Conservation (phyloP, 2,329 filamentous ascomycete genomes). For the Botrytis elliptica region DNA sequence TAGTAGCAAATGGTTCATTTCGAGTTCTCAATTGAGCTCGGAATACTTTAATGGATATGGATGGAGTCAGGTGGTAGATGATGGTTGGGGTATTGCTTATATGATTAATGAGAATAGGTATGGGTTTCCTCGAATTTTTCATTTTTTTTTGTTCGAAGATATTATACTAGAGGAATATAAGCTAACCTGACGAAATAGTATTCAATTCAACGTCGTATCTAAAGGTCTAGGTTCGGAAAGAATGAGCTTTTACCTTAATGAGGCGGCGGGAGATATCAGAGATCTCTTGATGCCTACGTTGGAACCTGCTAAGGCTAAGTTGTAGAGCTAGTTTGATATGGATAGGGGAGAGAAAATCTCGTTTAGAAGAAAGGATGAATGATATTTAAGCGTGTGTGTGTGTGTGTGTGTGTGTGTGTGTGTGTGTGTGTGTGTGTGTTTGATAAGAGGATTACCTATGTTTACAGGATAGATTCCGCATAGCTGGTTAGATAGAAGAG, state of each 20-base stretch:
- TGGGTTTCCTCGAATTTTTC: conserved; percentile 32
- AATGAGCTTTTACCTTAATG: conserved; percentile 95
- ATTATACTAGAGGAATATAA: neutral
- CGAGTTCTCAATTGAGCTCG: conserved; percentile 82
- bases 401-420: neutral
- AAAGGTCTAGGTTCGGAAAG: conserved; percentile 87
- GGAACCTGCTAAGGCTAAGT: conserved; percentile 79
- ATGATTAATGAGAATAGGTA: conserved; percentile 99
- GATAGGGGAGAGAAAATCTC: neutral
- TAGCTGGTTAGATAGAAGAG: neutral
- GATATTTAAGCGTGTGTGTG: neutral
- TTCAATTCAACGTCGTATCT: conserved; percentile 97
- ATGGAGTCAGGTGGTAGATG: conserved; percentile 96
- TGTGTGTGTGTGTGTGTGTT: neutral
- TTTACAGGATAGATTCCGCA: neutral
- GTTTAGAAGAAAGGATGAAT: neutral
- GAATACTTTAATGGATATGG: conserved; percentile 99
- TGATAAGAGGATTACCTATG: neutral
- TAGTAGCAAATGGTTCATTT: conserved; percentile 85
- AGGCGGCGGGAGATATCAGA: conserved; percentile 86
- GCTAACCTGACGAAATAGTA: conserved; percentile 48
- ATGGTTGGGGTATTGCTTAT: conserved; percentile 95
- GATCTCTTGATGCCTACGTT: conserved; percentile 81
- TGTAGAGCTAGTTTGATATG: conserved; percentile 52
- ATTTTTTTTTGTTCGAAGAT: neutral